phyloP scores from a whole-genome alignment of 345 rosid genomes.

The Hypericum perforatum region DNA sequence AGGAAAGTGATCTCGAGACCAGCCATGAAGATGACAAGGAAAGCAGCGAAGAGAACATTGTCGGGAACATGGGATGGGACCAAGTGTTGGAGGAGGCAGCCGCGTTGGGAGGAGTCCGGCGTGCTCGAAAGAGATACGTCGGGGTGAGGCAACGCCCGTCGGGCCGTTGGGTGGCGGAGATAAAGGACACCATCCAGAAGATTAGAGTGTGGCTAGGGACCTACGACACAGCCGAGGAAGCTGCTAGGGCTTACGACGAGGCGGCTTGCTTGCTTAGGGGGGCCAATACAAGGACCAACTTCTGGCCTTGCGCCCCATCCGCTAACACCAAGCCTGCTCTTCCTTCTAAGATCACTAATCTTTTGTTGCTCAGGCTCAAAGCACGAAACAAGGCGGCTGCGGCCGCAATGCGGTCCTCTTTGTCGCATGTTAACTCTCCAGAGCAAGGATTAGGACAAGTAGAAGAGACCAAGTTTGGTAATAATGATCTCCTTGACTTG shows the following conservation, averaged over 20 bases:
- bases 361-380: slow-evolving; percentile 30
- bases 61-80: slow-evolving; percentile 14
- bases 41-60: not conserved
- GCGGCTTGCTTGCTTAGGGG: slow-evolving; percentile 49
- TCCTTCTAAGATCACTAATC: slow-evolving; percentile 32
- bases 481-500: slow-evolving; percentile 11
- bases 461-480: slow-evolving; percentile 8
- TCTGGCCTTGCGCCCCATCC: slow-evolving; percentile 29
- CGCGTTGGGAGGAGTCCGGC: slow-evolving; percentile 15
- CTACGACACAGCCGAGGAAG: slow-evolving; percentile 41
- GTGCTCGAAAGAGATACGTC: slow-evolving; percentile 29
- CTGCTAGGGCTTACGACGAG: slow-evolving; percentile 47
- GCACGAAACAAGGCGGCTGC: slow-evolving; percentile 10
- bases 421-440: not conserved
- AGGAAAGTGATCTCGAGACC: no score
- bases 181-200: slow-evolving; percentile 43
- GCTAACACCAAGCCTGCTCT: slow-evolving; percentile 25
- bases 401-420: not conserved
- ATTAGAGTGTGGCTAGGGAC: slow-evolving; percentile 48
- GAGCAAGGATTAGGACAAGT: slow-evolving; percentile 6
- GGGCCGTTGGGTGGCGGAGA: slow-evolving; percentile 46
- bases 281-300: slow-evolving; percentile 38
- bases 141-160: slow-evolving; percentile 45
- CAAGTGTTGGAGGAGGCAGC: slow-evolving; percentile 25
- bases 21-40: not conserved